Percentiles rank a stretch among this genome's conserved stretches.
These are phyloP conservation scores for Lachnellula cervina DNA, from an alignment of 2,329 filamentous ascomycete genomes.

Conservation along the genomic window DNA sequence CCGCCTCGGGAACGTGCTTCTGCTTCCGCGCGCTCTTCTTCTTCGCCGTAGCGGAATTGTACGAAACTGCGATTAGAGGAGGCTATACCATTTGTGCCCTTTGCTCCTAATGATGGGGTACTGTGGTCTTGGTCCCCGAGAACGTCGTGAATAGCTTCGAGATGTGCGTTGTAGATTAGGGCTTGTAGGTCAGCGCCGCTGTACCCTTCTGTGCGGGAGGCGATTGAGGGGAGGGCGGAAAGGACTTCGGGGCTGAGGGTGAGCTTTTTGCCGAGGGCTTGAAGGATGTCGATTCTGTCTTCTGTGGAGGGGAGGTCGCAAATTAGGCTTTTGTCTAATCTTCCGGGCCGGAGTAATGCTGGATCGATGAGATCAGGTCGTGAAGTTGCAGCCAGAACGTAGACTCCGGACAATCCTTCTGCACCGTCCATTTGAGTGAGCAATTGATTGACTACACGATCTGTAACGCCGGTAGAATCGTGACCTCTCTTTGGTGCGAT, in stretches of 20 bases:
- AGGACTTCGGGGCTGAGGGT: constrained; percentile 63
- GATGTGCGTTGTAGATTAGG: constrained; percentile 89
- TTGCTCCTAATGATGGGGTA: constrained; percentile 23
- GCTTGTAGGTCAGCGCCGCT: constrained; percentile 93
- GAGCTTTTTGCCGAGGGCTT: constrained; percentile 76
- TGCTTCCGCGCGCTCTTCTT: constrained; percentile 43
- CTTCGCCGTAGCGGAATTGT: constrained; percentile 76
- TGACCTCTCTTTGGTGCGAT: constrained; percentile 97
- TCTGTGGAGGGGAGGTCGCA: constrained; percentile 80
- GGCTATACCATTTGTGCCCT: constrained; percentile 25
- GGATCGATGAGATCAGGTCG: constrained; percentile 94
- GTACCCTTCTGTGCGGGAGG: constrained; percentile 77
- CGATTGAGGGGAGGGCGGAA: constrained; percentile 61
- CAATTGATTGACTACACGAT: constrained; percentile 96
- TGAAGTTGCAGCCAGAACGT: constrained; percentile 90
- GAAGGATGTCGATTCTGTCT: constrained; percentile 84
- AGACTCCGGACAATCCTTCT: constrained; percentile 89
- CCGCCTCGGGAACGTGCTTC: constrained; percentile 37
- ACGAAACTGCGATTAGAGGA: constrained; percentile 53
- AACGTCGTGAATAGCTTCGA: constrained; percentile 94
- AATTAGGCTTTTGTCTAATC: constrained; percentile 86
- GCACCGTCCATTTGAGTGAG: constrained; percentile 99
- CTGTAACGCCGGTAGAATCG: constrained; percentile 96
- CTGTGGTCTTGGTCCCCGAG: constrained; percentile 57
- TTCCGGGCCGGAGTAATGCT: constrained; percentile 82